These are phyloP conservation scores for Cyberlindnera galapagoensis DNA, from an alignment of 805 yeast genomes.

Conservation along the genomic window DNA sequence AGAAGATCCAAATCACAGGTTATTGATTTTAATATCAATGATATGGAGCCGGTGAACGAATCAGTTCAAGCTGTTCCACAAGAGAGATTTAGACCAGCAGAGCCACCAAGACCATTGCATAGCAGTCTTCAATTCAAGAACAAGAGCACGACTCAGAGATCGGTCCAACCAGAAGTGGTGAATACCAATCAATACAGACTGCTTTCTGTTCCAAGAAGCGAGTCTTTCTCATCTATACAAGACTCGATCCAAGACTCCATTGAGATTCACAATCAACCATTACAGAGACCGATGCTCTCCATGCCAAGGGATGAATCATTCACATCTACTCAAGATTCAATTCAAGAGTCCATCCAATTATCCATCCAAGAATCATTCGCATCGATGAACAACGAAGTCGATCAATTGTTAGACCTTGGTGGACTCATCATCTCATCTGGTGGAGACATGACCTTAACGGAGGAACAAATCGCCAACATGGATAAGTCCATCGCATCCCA, in stretches of 20 bases:
- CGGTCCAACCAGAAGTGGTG: no score
- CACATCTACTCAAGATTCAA: conserved; percentile 12
- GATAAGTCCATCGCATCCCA: conserved; percentile 13
- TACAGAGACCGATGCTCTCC: conserved; percentile 1
- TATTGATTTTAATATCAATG: conserved; percentile 6
- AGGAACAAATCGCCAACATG: conserved; percentile 5
- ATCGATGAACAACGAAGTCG: conserved; percentile 6
- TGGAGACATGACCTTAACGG: conserved; percentile 9
- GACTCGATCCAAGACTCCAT: conserved; percentile 1
- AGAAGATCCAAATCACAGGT: conserved; percentile 11
- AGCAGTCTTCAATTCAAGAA: conserved; percentile 1
- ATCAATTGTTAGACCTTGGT: conserved; percentile 16
- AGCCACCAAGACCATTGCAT: not conserved
- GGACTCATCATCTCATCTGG: conserved; percentile 14
- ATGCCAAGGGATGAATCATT: conserved; percentile 6
- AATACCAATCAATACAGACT: no score
- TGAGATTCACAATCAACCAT: not conserved
- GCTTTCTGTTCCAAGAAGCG: no score
- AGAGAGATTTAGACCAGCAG: not conserved
- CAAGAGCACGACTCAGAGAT: no score
- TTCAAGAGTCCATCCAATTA: conserved; percentile 7
- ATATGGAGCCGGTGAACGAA: no score
- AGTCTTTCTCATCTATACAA: no score
- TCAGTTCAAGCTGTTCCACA: not conserved
- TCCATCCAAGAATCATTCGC: not conserved